Base-by-base conservation (phyloP, 768 basidiomycete genomes). In the Tubosaeta brunneosetosa region DNA sequence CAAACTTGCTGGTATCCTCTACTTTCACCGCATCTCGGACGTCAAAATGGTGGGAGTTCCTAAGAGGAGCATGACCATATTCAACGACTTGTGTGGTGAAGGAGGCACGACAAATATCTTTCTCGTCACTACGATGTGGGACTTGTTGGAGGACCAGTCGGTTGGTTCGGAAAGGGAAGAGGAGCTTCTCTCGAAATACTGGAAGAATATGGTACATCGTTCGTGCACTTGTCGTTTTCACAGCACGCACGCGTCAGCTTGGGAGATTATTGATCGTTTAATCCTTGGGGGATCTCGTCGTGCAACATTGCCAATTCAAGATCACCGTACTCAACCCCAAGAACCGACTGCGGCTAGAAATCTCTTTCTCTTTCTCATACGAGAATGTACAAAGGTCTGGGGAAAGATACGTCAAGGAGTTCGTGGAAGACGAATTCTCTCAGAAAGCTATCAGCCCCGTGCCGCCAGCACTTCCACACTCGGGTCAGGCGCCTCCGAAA, bases 81-180 rank as follows among this genome's bases (percentile, higher is more conserved):
- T 59, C 38, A 48, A 25, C 12, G 47, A 47, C 13, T 25, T 61
- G 36, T 61, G 59, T 12, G 59, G 59, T 14, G 19, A 51, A 0
- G 8, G 12, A 1, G 54, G 37, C 41, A 13, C 61, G 22, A 58
- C 51, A 49, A 62, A 55, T 17, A 44, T 62, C 1, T 9, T 58
- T 36, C 53, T 61, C 17, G 60, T 62, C 32, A 58, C 60, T 1
- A 61, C 60, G 6, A 61, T 60, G 59, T 60, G 59, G 59, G 59
- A 60, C 13, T 36, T 49, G 2, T 36, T 49, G 2, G 32, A 49
- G 1, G 42, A 52, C 44, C 7, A 38, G 16, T 26, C 26, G 2
- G 29, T 51, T 37, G 60, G 53, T 40, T 31, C 19, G 2, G 4
- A 26, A 40, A 61, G 60, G 31, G 60, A 61, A 47, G n/a, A 41